A percentile compares a stretch with the other conserved stretches of the same genome.
These are phyloP conservation scores for Coemansia sp. DNA, from an alignment of 192 early-diverging fungal species.

Conservation along the genomic window DNA sequence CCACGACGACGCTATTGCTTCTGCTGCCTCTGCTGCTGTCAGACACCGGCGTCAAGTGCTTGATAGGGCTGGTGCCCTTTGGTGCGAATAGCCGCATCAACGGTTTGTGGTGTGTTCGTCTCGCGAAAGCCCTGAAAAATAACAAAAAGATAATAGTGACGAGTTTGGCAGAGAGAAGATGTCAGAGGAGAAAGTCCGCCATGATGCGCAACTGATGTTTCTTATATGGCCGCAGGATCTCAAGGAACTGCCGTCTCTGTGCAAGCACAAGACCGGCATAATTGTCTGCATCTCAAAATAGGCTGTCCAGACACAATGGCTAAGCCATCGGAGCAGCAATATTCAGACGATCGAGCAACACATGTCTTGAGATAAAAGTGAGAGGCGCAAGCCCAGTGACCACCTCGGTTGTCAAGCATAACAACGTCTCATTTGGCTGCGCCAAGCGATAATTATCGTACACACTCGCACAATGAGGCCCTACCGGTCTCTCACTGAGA, in stretches of 20 bases:
- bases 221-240: not conserved
- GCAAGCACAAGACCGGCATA: not conserved
- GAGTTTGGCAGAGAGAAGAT: not conserved
- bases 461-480: not conserved
- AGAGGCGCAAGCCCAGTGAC: slow-evolving; percentile 1
- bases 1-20: not conserved
- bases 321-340: not conserved
- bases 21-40: not conserved
- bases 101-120: not conserved
- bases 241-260: not conserved
- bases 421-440: slow-evolving; percentile 8
- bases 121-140: not conserved
- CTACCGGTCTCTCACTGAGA: not conserved
- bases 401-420: not conserved
- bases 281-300: slow-evolving; percentile 1
- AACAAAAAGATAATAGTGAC: not conserved
- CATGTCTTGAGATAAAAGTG: not conserved
- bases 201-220: not conserved
- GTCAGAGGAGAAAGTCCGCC: slow-evolving; percentile 3
- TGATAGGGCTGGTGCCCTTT: slow-evolving; percentile 5
- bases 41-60: not conserved
- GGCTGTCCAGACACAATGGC: not conserved
- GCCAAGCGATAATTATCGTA: not conserved
- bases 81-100: not conserved
- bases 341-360: slow-evolving; percentile 2